phyloP scores from a whole-genome alignment of 1,139 yeast genomes.

The Candida sanyaensis region DNA sequence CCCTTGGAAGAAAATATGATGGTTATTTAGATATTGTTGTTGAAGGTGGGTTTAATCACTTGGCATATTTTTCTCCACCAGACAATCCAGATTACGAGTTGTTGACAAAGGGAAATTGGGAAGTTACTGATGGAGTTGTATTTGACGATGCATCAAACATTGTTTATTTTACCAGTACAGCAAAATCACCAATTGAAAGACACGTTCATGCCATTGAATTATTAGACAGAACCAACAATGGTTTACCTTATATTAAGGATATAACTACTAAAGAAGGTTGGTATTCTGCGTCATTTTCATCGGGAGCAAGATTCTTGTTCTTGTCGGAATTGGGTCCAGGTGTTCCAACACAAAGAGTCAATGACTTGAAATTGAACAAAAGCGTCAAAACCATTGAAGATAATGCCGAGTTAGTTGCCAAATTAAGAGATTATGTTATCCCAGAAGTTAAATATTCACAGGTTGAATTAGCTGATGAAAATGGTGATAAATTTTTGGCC shows the following conservation, averaged over 20 bases:
- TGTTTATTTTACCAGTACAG: constrained; percentile 51
- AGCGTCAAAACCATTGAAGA: constrained; percentile 46
- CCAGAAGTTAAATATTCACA: constrained; percentile 51
- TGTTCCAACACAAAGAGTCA: constrained; percentile 64
- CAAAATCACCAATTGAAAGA: constrained; percentile 53
- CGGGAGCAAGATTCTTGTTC: constrained; percentile 64
- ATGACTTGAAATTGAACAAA: constrained; percentile 48
- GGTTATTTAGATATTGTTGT: constrained; percentile 60
- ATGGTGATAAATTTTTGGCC: constrained; percentile 42
- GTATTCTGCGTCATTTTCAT: constrained; percentile 66
- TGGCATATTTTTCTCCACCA: constrained; percentile 60
- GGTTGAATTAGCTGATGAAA: constrained; percentile 48
- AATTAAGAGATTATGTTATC: constrained; percentile 44
- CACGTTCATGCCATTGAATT: constrained; percentile 52
- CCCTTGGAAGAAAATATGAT: constrained; percentile 41
- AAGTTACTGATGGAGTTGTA: constrained; percentile 52
- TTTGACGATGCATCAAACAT: constrained; percentile 44
- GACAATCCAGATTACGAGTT: constrained; percentile 38
- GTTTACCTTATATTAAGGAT: constrained; percentile 38
- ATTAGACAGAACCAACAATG: constrained; percentile 24
- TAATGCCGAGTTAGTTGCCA: constrained; percentile 43
- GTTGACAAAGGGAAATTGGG: constrained; percentile 58
- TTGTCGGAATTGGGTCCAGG: constrained; percentile 65
- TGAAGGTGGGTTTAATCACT: constrained; percentile 54
- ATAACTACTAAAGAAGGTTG: constrained; percentile 66